Percentiles rank a stretch among this genome's conserved stretches.
These are phyloP conservation scores for Smittium mucronatum DNA, from an alignment of 371 early-diverging fungal genomes.

Conservation along the genomic window DNA sequence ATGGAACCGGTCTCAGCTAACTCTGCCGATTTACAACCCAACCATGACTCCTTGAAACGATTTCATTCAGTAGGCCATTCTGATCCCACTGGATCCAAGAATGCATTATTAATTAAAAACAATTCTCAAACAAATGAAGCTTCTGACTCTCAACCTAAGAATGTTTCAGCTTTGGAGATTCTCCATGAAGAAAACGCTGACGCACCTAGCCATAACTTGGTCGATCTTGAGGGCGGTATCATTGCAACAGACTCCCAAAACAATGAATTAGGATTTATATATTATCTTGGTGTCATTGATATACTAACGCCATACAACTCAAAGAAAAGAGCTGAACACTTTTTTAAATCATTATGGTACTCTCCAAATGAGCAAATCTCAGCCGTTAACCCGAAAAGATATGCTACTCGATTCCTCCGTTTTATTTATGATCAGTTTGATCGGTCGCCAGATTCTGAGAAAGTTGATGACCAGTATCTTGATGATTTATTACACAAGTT, in stretches of 20 bases:
- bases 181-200: background rate
- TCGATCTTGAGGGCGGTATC: slow-evolving; percentile 60
- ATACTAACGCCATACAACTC: slow-evolving; percentile 85
- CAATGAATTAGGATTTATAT: slow-evolving; percentile 49
- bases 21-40: background rate
- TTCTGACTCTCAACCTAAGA: background rate
- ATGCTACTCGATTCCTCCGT: slow-evolving; percentile 69
- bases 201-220: too few relatives aligned
- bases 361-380: slow-evolving; percentile 64
- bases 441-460: background rate
- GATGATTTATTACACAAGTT: background rate
- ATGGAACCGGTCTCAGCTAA: background rate
- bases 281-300: slow-evolving; percentile 90
- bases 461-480: background rate
- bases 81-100: background rate
- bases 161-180: background rate
- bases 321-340: slow-evolving; percentile 70
- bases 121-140: background rate
- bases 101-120: background rate
- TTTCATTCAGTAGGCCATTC: slow-evolving; percentile 44
- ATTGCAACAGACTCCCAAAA: slow-evolving; percentile 57
- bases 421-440: slow-evolving; percentile 52
- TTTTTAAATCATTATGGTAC: slow-evolving; percentile 64
- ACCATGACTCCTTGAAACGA: background rate
- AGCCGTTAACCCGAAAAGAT: slow-evolving; percentile 69